These are phyloP conservation scores for Pleurotus platypus DNA, from an alignment of 768 basidiomycete genomes.

Conservation along the genomic window DNA sequence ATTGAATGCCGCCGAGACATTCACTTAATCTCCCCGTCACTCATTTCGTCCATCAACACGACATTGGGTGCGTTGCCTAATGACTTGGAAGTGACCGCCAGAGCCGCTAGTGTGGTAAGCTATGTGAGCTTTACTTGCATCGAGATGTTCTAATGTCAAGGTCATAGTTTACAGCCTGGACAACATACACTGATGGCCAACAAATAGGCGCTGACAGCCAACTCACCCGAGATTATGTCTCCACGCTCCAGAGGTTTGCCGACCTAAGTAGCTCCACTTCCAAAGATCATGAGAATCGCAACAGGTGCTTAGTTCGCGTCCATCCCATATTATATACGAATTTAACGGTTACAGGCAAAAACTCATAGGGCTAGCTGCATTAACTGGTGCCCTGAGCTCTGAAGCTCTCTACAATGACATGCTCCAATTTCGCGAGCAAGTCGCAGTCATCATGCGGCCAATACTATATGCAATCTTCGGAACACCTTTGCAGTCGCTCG, in stretches of 20 bases:
- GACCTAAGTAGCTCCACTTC: slow-evolving; percentile 48
- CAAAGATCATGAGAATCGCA: slow-evolving; percentile 67
- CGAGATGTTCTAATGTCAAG: no score
- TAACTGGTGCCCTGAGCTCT: slow-evolving; percentile 78
- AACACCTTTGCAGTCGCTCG: slow-evolving; percentile 53
- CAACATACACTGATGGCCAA: slow-evolving; percentile 86
- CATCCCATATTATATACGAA: slow-evolving; percentile 1
- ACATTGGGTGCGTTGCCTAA: slow-evolving; percentile 50
- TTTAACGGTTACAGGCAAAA: slow-evolving; percentile 53
- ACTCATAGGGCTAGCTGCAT: slow-evolving; percentile 80
- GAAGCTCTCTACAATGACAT: slow-evolving; percentile 78
- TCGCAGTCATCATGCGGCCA: slow-evolving; percentile 65
- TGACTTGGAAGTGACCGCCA: slow-evolving; percentile 74
- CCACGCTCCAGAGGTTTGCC: slow-evolving; percentile 63
- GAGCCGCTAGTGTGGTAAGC: slow-evolving; percentile 79
- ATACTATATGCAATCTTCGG: slow-evolving; percentile 67
- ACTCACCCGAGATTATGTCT: slow-evolving; percentile 68
- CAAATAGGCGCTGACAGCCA: slow-evolving; percentile 73
- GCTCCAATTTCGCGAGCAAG: slow-evolving; percentile 69
- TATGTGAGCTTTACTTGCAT: no score
- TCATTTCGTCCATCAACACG: slow-evolving; percentile 61
- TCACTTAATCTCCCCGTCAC: slow-evolving; percentile 64
- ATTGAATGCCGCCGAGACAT: slow-evolving; percentile 87
- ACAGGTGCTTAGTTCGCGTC: slow-evolving; percentile 47
- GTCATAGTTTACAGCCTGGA: slow-evolving; percentile 84